phyloP scores from a whole-genome alignment of 441 rosid species.

The Erodium chrysanthum region DNA sequence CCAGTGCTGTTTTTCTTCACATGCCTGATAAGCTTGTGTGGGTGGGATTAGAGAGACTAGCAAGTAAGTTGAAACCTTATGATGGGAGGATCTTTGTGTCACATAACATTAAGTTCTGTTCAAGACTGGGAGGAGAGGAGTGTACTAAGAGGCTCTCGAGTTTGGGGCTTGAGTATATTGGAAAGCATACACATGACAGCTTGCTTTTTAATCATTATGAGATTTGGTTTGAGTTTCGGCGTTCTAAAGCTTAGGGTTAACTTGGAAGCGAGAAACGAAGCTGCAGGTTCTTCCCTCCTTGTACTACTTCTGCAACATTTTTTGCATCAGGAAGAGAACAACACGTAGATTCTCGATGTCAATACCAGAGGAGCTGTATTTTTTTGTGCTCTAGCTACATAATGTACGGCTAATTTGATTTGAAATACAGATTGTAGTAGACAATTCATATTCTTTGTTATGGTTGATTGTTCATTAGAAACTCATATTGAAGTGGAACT shows the following conservation, averaged over 20 bases:
- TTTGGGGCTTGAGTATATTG: conserved; percentile 66
- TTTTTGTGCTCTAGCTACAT: too few species aligned
- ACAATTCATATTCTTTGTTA: too few species aligned
- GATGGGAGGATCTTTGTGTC: conserved; percentile 80
- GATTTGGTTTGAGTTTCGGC: conserved; percentile 81
- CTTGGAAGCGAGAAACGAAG: too few species aligned
- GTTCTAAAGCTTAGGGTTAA: conserved; percentile 37
- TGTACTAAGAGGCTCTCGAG: conserved; percentile 56
- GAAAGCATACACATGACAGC: conserved; percentile 74
- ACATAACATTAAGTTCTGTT: conserved; percentile 82
- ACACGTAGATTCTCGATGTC: too few species aligned
- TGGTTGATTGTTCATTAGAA: not conserved
- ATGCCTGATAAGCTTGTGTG: conserved; percentile 93
- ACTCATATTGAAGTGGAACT: not conserved
- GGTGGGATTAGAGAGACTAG: conserved; percentile 73
- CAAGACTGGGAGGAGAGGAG: conserved; percentile 64
- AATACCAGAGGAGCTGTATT: too few species aligned
- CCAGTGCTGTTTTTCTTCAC: conserved; percentile 96
- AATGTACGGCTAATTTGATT: too few species aligned
- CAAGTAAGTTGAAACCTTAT: conserved; percentile 49
- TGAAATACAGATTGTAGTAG: too few species aligned
- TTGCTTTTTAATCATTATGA: conserved; percentile 89
- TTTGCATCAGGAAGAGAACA: too few species aligned
- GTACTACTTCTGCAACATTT: too few species aligned
- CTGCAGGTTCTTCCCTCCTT: too few species aligned